Evolutionary conservation across 352 stramenopile species (phyloP).

Genomic region (Globisporangium cederbergense): DNA sequence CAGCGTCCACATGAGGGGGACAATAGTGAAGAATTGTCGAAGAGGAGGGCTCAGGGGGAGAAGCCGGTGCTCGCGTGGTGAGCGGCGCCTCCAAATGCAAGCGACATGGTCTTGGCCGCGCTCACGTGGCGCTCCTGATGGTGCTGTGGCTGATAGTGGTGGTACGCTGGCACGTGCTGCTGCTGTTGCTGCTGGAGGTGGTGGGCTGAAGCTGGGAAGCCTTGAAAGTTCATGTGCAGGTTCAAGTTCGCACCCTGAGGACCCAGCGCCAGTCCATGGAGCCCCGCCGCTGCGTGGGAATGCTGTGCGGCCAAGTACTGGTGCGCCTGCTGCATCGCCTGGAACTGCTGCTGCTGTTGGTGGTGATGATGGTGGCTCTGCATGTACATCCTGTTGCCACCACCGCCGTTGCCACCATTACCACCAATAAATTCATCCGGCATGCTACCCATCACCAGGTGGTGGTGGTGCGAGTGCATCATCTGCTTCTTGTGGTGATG

Average conservation of each 20-base stretch:
- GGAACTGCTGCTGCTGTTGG: slow-evolving; percentile 14
- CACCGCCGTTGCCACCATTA: background rate
- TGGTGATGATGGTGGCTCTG: slow-evolving; percentile 18
- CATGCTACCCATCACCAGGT: slow-evolving; percentile 19
- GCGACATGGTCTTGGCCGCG: slow-evolving; percentile 5
- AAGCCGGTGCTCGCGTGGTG: slow-evolving; percentile 6
- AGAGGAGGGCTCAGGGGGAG: slow-evolving; percentile 4
- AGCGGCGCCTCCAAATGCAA: background rate
- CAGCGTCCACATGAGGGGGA: background rate
- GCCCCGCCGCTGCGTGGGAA: background rate
- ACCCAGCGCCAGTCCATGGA: background rate
- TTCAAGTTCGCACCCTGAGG: slow-evolving; percentile 6
- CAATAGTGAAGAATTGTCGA: background rate
- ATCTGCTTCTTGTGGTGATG: slow-evolving; percentile 37
- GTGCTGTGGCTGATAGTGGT: slow-evolving; percentile 25
- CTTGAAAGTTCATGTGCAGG: slow-evolving; percentile 9
- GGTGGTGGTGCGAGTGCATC: slow-evolving; percentile 17
- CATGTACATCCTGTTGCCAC: slow-evolving; percentile 9
- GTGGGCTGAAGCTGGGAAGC: background rate
- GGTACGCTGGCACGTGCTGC: slow-evolving; percentile 15
- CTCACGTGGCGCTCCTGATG: slow-evolving; percentile 28
- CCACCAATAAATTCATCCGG: background rate
- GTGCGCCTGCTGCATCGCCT: slow-evolving; percentile 21
- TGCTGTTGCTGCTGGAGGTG: slow-evolving; percentile 8
- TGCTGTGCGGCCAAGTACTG: slow-evolving; percentile 14